phyloP scores from a whole-genome alignment of 176 grass and related monocot species.

The Raddia distichophylla region DNA sequence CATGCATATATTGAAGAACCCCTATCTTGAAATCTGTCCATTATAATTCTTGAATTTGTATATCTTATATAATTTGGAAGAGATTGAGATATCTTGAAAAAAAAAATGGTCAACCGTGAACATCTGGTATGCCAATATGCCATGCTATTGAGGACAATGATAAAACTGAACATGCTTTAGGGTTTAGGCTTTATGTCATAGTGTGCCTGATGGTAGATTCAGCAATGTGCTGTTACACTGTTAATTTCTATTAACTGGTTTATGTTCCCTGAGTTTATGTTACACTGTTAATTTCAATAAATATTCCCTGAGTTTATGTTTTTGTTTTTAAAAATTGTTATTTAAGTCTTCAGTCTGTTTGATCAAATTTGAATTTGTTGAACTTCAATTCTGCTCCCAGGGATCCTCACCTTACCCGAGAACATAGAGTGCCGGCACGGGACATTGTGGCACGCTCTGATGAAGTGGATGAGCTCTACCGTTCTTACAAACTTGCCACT shows the following conservation, averaged over 20 bases:
- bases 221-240: not conserved
- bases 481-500: slow-evolving; percentile 45
- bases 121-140: not conserved
- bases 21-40: not conserved
- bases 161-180: not conserved
- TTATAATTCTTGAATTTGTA: not conserved
- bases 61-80: not conserved
- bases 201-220: slow-evolving; percentile 12
- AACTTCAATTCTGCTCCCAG: slow-evolving; percentile 45
- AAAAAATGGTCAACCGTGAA: not conserved
- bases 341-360: slow-evolving; percentile 9
- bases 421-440: slow-evolving; percentile 13
- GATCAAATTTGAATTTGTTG: slow-evolving; percentile 19
- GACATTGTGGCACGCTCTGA: slow-evolving; percentile 36
- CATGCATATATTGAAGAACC: not conserved
- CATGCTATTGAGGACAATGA: not conserved
- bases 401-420: slow-evolving; percentile 41
- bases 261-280: not conserved
- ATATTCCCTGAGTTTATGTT: not conserved
- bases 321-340: slow-evolving; percentile 13
- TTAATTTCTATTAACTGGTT: slow-evolving; percentile 13
- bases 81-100: slow-evolving; percentile 13
- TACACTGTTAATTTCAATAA: not conserved
- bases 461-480: slow-evolving; percentile 52
- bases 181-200: not conserved